Evolutionary conservation across 2,329 filamentous ascomycete genomes (phyloP), one percentile per base, ranked within the genome.

Genomic region (Alternaria arbusti): DNA sequence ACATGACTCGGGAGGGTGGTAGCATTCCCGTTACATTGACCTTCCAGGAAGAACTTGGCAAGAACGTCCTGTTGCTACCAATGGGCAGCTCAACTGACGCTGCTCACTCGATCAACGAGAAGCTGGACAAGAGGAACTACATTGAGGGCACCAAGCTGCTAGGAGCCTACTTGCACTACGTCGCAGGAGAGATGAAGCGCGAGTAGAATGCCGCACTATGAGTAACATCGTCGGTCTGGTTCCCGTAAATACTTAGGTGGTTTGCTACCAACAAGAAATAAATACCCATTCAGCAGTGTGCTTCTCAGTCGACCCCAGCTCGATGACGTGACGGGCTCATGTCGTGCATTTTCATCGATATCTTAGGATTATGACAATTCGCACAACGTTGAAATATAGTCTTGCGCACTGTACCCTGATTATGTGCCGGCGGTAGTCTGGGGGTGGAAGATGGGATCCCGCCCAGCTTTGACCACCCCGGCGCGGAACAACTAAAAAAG

Each of bases 31-130:
- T 99, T 56, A 99, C 96, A 8, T 84, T 99, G 75, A 98, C 94
- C 2, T 99, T 99, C 79, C 96, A 99, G 85, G 90, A 97, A 84
- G 94, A 96, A 17, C 97, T 95, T 7, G 94, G 94, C 77, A 99
- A 99, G 90, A 99, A 98, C 77, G 95, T 98, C 45, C 84, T 99
- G 61, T 85, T 99, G 70, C 83, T 99, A 71, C 96, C 96, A 30
- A 98, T 99, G 96, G 96, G 96, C 49, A 97, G 92, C 85, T 96
- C 92, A 46, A 99, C 95, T 1, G 96, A 98, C 80, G 94, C 92
- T 45, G 96, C 96, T 8, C 96, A 99, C 84, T 97, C 93, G 32
- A 96, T 97, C 82, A 99, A 99, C 81, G 96, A 98, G 88, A 97
- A 97, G 87, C 86, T 99, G 61, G 96, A 99, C 82, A 94, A 92